Conservation (phyloP, 192 early-diverging fungal genomes). For the Obelidium mucronatum region DNA sequence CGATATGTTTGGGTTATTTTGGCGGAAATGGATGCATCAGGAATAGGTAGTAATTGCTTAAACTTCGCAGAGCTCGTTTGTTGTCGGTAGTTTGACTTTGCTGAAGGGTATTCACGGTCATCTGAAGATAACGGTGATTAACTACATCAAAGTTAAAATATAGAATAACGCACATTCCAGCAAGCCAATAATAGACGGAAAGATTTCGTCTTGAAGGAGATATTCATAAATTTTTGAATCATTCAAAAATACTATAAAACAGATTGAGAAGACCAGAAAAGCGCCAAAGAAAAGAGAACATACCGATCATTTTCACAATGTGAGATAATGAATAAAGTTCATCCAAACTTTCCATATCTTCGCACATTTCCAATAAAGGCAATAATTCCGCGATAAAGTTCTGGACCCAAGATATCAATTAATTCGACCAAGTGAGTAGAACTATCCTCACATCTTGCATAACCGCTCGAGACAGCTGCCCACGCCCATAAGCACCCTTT, state of each 20-base stretch:
- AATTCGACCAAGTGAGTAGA: background rate
- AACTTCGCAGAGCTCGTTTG: slow-evolving; percentile 68
- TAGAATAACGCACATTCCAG: slow-evolving; percentile 81
- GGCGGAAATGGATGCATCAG: slow-evolving; percentile 66
- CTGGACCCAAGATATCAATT: slow-evolving; percentile 40
- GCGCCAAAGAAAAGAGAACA: slow-evolving; percentile 26
- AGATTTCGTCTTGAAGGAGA: slow-evolving; percentile 79
- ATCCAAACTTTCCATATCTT: slow-evolving; percentile 79
- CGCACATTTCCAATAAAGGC: slow-evolving; percentile 68
- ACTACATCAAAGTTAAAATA: no score
- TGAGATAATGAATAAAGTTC: slow-evolving; percentile 77
- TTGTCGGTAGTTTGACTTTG: slow-evolving; percentile 77
- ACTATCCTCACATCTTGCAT: slow-evolving; percentile 56
- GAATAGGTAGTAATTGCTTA: slow-evolving; percentile 77
- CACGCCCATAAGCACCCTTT: slow-evolving; percentile 66
- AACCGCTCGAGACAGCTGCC: slow-evolving; percentile 68
- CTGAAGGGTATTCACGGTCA: slow-evolving; percentile 74
- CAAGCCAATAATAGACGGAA: slow-evolving; percentile 77
- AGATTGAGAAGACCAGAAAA: background rate
- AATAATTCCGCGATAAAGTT: slow-evolving; percentile 75
- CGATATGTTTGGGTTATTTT: slow-evolving; percentile 92
- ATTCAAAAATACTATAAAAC: slow-evolving; percentile 72
- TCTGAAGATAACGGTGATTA: no score
- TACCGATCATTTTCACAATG: slow-evolving; percentile 80
- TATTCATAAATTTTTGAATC: slow-evolving; percentile 76